Percentiles rank a stretch among this genome's conserved stretches.
phyloP scores from a whole-genome alignment of 345 rosid genomes.

The Syzygium aqueum region DNA sequence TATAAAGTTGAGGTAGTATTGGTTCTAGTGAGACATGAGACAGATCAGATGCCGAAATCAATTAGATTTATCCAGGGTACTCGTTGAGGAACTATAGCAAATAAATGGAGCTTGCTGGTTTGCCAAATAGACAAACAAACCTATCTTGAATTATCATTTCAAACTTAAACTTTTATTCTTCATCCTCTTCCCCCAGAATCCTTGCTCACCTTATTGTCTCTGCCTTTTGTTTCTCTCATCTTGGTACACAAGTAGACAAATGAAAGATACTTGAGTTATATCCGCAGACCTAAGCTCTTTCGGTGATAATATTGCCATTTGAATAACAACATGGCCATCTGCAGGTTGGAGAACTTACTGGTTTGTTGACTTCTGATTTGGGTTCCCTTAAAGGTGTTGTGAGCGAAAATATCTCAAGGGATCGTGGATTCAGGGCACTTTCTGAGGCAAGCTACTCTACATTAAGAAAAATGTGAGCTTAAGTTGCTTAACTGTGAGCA shows the following conservation, averaged over 20 bases:
- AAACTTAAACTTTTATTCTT: neutral
- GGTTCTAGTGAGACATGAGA: neutral
- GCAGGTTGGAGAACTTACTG: constrained; percentile 87
- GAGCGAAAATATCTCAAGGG: constrained; percentile 87
- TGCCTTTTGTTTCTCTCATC: neutral
- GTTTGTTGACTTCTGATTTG: constrained; percentile 83
- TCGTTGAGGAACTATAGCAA: neutral
- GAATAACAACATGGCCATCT: neutral
- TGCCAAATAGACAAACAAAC: neutral
- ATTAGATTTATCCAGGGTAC: neutral
- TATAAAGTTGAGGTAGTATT: neutral
- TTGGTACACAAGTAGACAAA: neutral
- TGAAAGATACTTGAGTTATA: neutral
- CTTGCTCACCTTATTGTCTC: neutral
- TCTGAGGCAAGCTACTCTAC: constrained; percentile 94
- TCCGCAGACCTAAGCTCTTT: neutral
- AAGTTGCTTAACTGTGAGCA: constrained; percentile 18
- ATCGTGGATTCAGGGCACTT: constrained; percentile 96
- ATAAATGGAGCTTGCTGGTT: neutral
- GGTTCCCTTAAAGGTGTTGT: constrained; percentile 71
- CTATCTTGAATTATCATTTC: neutral
- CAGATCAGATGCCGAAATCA: neutral
- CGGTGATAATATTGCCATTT: neutral
- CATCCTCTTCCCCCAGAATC: neutral
- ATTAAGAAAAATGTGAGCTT: constrained; percentile 50